Conservation (phyloP, 768 basidiomycete genomes). For the Lepiota subincarnata region DNA sequence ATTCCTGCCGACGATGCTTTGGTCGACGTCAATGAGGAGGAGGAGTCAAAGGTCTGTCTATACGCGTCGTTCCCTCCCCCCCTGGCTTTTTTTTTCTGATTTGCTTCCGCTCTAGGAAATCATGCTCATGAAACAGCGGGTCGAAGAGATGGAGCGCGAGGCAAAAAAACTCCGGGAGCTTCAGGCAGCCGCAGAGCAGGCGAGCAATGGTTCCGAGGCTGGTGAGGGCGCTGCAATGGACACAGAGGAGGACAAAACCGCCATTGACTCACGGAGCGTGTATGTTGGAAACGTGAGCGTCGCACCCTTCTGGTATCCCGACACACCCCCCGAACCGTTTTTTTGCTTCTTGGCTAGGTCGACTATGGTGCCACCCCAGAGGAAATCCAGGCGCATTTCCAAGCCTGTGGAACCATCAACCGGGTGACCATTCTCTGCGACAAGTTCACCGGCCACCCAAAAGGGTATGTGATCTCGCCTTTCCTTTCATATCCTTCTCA, state of each 20-base stretch:
- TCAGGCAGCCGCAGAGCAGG: constrained; percentile 71
- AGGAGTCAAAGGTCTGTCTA: constrained; percentile 47
- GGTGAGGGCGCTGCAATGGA: constrained; percentile 55
- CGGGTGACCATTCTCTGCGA: constrained; percentile 98
- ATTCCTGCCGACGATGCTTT: constrained; percentile 31
- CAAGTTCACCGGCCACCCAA: constrained; percentile 99
- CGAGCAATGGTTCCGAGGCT: constrained; percentile 41
- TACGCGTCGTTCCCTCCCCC: constrained; percentile 8
- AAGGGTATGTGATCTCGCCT: constrained; percentile 59
- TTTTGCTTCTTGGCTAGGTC: constrained; percentile 51
- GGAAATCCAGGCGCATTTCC: constrained; percentile 96
- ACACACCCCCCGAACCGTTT: constrained; percentile 9
- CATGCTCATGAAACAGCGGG: constrained; percentile 84
- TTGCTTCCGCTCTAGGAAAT: constrained; percentile 58
- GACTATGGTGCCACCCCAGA: constrained; percentile 97
- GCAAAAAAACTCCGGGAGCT: constrained; percentile 85
- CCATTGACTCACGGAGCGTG: constrained; percentile 81
- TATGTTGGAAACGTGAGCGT: constrained; percentile 94
- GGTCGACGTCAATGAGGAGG: constrained; percentile 61
- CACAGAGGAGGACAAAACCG: constrained; percentile 79
- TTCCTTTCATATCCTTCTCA: not conserved
- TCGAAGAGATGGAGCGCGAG: constrained; percentile 91
- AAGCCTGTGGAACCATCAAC: constrained; percentile 97
- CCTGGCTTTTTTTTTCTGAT: constrained; percentile 17
- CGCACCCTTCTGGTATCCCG: constrained; percentile 9